Evolutionary conservation across 2,329 filamentous ascomycete species (phyloP), one percentile per base, ranked within the genome.

Genomic region (Colletotrichum sp.): DNA sequence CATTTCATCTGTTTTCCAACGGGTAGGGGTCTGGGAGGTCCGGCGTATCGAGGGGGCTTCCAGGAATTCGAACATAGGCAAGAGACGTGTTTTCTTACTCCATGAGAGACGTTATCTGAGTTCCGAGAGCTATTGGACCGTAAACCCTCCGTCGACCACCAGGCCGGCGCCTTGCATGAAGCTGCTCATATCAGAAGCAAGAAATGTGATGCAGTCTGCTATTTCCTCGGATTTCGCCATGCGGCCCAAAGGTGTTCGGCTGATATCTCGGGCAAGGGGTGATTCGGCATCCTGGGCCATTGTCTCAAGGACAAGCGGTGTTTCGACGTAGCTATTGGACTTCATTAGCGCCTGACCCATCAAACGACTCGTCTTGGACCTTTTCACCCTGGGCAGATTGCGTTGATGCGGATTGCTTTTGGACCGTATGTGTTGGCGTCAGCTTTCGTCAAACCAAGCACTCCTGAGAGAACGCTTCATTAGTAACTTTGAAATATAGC

Each of bases 381-480:
- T 26, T 81, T 82, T 67, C 79, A 85, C 69, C 87, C 89, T 0
- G 90, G 91, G 71, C 91, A 92, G n/a, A 92, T 88, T 4, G 90
- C 90, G 79, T 93, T 93, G 81, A 93, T 89, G 65, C 90, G 87
- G 72, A 92, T 91, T 5, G 86, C 87, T 65, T 85, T 79, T 6
- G 84, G 79, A 1, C 87, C 88, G 82, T 92, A 92, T 1, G 85
- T 84, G 65, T 87, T 86, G 3, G 88, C 90, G 77, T 92, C 90
- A 3, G 86, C 86, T 79, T 85, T 88, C 10, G 89, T 91, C 61
- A 93, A 82, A 1, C 89, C 89, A 66, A 91, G 78, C 7, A 90
- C 86, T 34, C 80, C 83, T 82, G 30, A 52, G 12, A 13, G 8
- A 14, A 18, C n/a, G 18, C 28, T 16, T 13, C 6, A 63, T 63